Conservation (phyloP, 179 eudicot species). For the Patellifolia procumbens region DNA sequence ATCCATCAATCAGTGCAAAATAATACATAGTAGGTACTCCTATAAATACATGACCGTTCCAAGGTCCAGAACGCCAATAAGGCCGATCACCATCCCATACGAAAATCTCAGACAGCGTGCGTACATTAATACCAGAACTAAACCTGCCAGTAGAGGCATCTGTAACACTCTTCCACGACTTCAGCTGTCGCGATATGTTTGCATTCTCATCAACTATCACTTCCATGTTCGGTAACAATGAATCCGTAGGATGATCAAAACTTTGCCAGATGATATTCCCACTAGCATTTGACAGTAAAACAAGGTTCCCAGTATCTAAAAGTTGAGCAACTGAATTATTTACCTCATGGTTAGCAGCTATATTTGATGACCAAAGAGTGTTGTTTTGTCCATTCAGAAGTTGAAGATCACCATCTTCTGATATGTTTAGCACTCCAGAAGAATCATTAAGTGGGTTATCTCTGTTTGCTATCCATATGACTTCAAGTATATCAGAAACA, state of each 20-base stretch:
- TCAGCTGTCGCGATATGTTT: neutral
- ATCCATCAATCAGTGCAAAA: neutral
- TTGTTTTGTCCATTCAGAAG: conserved; percentile 27
- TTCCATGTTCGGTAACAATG: conserved; percentile 34
- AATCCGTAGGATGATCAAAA: conserved; percentile 49
- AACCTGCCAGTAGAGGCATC: conserved; percentile 43
- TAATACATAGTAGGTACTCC: conserved; percentile 23
- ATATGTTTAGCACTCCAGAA: conserved; percentile 30
- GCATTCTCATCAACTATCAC: neutral
- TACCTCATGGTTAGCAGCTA: conserved; percentile 3
- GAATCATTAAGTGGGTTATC: conserved; percentile 31
- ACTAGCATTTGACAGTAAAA: conserved; percentile 28
- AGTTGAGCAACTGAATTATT: conserved; percentile 36
- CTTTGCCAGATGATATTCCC: conserved; percentile 49
- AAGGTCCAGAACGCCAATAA: conserved; percentile 40
- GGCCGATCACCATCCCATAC: conserved; percentile 28
- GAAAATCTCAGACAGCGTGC: conserved; percentile 17
- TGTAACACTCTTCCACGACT: conserved; percentile 37
- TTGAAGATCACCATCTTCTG: conserved; percentile 33
- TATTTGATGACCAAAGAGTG: conserved; percentile 39
- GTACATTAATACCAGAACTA: conserved; percentile 10
- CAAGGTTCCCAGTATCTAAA: conserved; percentile 50
- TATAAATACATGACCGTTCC: conserved; percentile 36
- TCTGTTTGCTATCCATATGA: conserved; percentile 44
- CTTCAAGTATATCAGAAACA: conserved; percentile 17